Percentiles rank a stretch among this genome's conserved stretches.
These are phyloP conservation scores for Dalbergia cultrata DNA, from an alignment of 306 rosid species.

Conservation along the genomic window DNA sequence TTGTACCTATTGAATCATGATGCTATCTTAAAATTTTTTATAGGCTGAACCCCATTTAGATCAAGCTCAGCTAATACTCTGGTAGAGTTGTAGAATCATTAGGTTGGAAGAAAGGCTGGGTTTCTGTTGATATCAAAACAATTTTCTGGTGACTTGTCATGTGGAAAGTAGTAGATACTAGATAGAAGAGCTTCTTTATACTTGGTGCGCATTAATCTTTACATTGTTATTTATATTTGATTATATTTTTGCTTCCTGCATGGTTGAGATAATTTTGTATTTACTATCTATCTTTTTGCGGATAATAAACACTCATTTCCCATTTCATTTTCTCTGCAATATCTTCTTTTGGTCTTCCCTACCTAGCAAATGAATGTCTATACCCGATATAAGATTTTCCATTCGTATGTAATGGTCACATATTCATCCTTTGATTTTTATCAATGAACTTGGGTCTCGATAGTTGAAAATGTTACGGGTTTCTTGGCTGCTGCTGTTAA, in stretches of 20 bases:
- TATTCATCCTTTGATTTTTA: conserved; percentile 15
- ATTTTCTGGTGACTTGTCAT: neutral
- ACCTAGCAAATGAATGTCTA: conserved; percentile 11
- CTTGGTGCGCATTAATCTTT: neutral
- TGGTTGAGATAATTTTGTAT: neutral
- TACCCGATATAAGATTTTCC: neutral
- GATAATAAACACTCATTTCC: conserved; percentile 11
- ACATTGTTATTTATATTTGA: conserved; percentile 8
- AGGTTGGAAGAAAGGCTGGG: neutral
- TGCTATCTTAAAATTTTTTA: neutral
- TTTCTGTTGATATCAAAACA: neutral
- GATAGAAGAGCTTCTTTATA: conserved; percentile 4
- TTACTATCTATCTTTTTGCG: neutral
- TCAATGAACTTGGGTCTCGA: conserved; percentile 25
- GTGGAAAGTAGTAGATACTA: conserved; percentile 3
- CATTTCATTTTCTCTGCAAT: neutral
- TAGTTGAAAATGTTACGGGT: neutral
- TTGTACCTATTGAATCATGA: conserved; percentile 24
- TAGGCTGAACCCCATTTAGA: conserved; percentile 4
- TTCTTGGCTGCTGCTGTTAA: neutral
- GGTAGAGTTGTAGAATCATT: conserved; percentile 34
- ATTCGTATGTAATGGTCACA: conserved; percentile 5
- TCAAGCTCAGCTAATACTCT: conserved; percentile 10
- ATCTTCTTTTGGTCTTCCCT: conserved; percentile 10
- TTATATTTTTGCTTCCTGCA: neutral